A percentile compares a stretch with the other conserved stretches of the same genome.
Evolutionary conservation across 176 grass and related monocot genomes (phyloP).

Genomic region (Tillandsia fasciculata): DNA sequence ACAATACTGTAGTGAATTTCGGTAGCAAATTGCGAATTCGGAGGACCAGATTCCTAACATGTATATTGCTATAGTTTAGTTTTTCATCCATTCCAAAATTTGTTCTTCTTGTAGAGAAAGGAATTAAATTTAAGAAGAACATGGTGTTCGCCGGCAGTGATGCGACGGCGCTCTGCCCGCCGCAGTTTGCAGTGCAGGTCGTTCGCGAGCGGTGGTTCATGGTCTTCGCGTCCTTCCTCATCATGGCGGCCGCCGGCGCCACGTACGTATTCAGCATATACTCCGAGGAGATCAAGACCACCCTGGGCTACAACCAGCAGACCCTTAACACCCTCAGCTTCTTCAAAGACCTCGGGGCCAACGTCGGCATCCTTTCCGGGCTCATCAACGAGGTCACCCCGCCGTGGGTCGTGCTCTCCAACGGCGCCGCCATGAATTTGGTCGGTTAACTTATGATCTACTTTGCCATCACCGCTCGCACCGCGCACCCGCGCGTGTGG

Average conservation of each 20-base stretch:
- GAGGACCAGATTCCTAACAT: too few species aligned
- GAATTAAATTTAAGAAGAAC: too few species aligned
- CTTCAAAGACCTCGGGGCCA: constrained; percentile 79
- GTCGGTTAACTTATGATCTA: constrained; percentile 72
- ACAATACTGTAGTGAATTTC: too few species aligned
- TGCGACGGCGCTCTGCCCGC: too few species aligned
- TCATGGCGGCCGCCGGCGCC: constrained; percentile 63
- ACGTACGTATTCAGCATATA: constrained; percentile 77
- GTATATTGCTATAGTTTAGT: too few species aligned
- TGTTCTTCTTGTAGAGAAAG: too few species aligned
- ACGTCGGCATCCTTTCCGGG: constrained; percentile 54
- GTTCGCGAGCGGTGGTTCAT: constrained; percentile 22
- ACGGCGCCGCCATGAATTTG: constrained; percentile 65
- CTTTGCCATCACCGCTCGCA: constrained; percentile 35
- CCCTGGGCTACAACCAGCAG: constrained; percentile 67
- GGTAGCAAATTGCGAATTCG: too few species aligned
- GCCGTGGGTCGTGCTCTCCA: constrained; percentile 54
- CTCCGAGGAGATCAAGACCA: constrained; percentile 42
- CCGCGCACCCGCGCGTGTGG: constrained; percentile 22
- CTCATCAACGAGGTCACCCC: constrained; percentile 56
- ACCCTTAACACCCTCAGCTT: constrained; percentile 77
- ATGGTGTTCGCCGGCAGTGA: too few species aligned
- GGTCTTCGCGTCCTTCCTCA: constrained; percentile 64
- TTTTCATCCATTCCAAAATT: too few species aligned
- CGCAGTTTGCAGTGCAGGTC: too few species aligned